These are phyloP conservation scores for Erysimum pusillum DNA, from an alignment of 441 rosid species.

Conservation along the genomic window DNA sequence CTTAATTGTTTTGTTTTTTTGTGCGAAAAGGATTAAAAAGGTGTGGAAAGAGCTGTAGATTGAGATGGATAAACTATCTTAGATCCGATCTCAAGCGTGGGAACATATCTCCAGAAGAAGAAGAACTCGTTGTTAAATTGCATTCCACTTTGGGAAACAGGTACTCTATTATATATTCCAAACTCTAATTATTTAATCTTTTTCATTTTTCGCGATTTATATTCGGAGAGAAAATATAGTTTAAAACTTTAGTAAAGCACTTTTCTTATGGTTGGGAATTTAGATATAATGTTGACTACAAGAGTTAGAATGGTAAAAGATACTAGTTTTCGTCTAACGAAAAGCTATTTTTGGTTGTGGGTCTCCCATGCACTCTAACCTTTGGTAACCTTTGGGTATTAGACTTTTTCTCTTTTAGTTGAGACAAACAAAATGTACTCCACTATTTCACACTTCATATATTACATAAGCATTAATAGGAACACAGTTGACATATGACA, in stretches of 20 bases:
- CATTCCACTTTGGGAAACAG: conserved; percentile 79
- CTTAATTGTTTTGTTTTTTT: not conserved
- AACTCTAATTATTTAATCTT: not conserved
- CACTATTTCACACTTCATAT: conserved; percentile 3
- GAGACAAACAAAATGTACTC: conserved; percentile 28
- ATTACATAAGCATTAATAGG: conserved; percentile 1
- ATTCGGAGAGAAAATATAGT: not conserved
- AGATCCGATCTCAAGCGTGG: conserved; percentile 80
- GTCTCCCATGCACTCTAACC: not conserved
- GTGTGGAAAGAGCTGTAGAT: conserved; percentile 91
- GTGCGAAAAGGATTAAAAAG: conserved; percentile 66
- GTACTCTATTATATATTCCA: conserved; percentile 39
- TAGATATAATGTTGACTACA: not conserved
- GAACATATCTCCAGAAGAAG: conserved; percentile 67
- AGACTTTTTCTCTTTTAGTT: conserved; percentile 20
- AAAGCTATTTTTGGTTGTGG: not conserved
- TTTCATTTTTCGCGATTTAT: no score
- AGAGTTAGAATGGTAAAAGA: conserved; percentile 1
- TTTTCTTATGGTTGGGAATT: not conserved
- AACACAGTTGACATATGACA: not conserved
- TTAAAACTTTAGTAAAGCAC: not conserved
- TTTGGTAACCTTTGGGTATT: not conserved
- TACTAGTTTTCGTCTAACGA: not conserved
- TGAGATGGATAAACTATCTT: conserved; percentile 87
- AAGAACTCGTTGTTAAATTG: conserved; percentile 63